Conservation (phyloP, 257 asterid species). For the Coffea canephora region DNA sequence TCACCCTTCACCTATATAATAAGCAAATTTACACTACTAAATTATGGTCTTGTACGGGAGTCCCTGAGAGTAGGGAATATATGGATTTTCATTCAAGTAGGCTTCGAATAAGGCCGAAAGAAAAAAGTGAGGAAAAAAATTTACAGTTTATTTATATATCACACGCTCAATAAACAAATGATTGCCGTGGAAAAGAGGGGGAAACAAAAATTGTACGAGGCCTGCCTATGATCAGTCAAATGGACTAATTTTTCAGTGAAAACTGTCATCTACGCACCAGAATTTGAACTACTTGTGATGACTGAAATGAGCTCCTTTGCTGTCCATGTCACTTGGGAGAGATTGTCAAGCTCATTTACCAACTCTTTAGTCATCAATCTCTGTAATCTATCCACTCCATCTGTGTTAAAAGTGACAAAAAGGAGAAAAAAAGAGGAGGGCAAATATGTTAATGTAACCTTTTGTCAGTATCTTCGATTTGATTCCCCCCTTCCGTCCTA, state of each 20-base stretch:
- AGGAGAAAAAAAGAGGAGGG: too few species aligned
- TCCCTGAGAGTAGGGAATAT: too few species aligned
- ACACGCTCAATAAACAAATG: background rate
- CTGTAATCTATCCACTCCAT: background rate
- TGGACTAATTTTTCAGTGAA: background rate
- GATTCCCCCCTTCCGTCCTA: too few species aligned
- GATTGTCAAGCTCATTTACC: conserved; percentile 39
- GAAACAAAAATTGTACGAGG: background rate
- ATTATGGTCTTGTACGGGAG: too few species aligned
- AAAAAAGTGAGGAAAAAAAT: too few species aligned
- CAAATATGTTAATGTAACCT: too few species aligned
- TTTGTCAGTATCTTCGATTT: too few species aligned
- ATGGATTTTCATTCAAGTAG: too few species aligned
- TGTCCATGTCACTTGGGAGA: conserved; percentile 65
- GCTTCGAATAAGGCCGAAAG: too few species aligned
- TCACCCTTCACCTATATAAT: too few species aligned
- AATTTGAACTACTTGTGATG: conserved; percentile 20
- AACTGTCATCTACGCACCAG: background rate
- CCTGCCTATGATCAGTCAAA: background rate
- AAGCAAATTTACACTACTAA: too few species aligned
- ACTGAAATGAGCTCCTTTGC: conserved; percentile 57
- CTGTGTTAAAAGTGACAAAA: too few species aligned
- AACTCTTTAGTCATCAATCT: conserved; percentile 30
- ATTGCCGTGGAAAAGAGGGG: background rate
- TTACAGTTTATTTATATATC: background rate